Percentiles rank a stretch among this genome's conserved stretches.
These are phyloP conservation scores for Colletotrichum viniferum DNA, from an alignment of 2,329 filamentous ascomycete genomes.

Conservation along the genomic window DNA sequence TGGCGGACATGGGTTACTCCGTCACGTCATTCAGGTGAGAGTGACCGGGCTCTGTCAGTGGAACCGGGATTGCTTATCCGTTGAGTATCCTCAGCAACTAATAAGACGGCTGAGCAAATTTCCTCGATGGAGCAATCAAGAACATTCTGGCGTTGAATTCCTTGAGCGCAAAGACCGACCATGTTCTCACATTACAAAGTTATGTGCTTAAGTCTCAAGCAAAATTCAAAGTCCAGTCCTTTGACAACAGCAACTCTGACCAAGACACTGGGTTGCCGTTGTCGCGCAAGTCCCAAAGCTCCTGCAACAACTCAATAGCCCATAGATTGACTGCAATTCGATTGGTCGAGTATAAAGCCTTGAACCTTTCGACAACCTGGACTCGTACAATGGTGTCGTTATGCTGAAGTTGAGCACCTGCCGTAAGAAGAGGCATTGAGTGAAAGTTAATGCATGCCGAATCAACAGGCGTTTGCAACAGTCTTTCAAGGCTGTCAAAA, in stretches of 20 bases:
- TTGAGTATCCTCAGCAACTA: neutral
- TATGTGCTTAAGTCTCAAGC: neutral
- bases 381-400: neutral
- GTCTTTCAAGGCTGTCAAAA: neutral
- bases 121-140: neutral
- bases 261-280: neutral
- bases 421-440: neutral
- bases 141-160: neutral
- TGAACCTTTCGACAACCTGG: neutral
- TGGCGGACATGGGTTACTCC: neutral
- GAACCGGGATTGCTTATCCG: neutral
- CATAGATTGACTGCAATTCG: neutral
- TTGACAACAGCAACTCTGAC: neutral
- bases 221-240: neutral
- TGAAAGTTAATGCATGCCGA: neutral
- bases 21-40: neutral
- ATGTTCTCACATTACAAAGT: neutral
- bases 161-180: neutral
- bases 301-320: neutral
- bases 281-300: neutral
- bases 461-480: neutral
- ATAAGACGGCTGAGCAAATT: neutral
- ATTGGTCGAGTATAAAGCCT: neutral
- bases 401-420: neutral
- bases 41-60: neutral